phyloP scores from a whole-genome alignment of 345 rosid genomes.

The Heritiera littoralis region DNA sequence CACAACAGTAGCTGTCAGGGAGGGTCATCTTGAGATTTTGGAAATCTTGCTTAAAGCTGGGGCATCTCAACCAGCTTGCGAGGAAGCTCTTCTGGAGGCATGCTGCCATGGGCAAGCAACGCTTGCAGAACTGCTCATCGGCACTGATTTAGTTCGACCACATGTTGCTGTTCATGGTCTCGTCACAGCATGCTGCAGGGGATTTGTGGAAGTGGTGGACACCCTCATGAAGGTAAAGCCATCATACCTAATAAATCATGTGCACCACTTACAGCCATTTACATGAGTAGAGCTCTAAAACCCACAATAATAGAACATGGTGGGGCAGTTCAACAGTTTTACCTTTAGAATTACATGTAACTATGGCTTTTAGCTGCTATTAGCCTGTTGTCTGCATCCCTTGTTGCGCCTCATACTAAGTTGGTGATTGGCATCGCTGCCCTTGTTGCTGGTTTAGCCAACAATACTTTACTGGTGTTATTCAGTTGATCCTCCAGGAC shows the following conservation, averaged over 20 bases:
- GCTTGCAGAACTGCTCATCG: slow-evolving; percentile 75
- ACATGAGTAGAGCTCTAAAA: not conserved
- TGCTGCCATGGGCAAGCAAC: slow-evolving; percentile 76
- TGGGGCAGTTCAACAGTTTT: not conserved
- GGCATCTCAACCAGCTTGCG: slow-evolving; percentile 90
- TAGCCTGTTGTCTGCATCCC: not conserved
- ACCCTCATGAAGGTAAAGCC: slow-evolving; percentile 65
- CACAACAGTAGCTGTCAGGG: slow-evolving; percentile 89
- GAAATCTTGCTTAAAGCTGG: slow-evolving; percentile 89
- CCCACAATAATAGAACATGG: not conserved
- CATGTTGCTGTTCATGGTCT: slow-evolving; percentile 87
- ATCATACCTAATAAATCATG: not conserved
- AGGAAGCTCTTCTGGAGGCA: slow-evolving; percentile 87
- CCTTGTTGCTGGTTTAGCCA: not conserved
- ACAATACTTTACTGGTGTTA: not conserved
- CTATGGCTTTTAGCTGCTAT: slow-evolving; percentile 4
- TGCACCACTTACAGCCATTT: not conserved
- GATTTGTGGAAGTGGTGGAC: slow-evolving; percentile 71
- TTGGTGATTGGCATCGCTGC: not conserved
- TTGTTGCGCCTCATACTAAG: not conserved
- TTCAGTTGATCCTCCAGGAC: not conserved
- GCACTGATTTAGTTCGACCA: slow-evolving; percentile 83
- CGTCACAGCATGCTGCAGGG: slow-evolving; percentile 83
- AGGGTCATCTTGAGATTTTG: slow-evolving; percentile 77
- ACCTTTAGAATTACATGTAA: not conserved